Conservation (phyloP, 805 yeast species). For the Candida coquimbonensis region DNA sequence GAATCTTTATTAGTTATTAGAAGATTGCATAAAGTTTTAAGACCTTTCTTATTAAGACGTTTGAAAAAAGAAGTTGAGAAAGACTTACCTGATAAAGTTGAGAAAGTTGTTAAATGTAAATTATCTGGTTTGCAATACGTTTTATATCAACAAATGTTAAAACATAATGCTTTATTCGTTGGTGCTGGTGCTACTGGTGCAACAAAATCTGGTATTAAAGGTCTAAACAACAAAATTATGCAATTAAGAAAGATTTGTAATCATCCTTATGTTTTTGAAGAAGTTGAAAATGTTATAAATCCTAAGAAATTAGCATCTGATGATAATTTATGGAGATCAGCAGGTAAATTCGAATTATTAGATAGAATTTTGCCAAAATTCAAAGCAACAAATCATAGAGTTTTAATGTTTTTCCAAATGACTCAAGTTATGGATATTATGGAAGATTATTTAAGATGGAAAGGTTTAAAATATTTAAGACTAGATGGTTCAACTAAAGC, state of each 20-base stretch:
- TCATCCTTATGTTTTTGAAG: conserved; percentile 84
- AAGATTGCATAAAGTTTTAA: conserved; percentile 77
- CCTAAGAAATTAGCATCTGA: conserved; percentile 50
- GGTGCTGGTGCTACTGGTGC: conserved; percentile 53
- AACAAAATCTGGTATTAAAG: conserved; percentile 41
- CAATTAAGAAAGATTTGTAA: conserved; percentile 80
- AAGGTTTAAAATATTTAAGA: conserved; percentile 63
- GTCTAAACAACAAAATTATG: conserved; percentile 78
- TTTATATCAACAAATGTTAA: conserved; percentile 72
- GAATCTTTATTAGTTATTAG: conserved; percentile 74
- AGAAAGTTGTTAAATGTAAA: conserved; percentile 74
- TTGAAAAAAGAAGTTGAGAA: conserved; percentile 83
- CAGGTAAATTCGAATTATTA: conserved; percentile 76
- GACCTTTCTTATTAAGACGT: conserved; percentile 81
- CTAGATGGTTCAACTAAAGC: conserved; percentile 81
- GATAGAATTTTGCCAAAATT: conserved; percentile 73
- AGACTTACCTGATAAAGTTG: conserved; percentile 79
- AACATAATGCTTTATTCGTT: conserved; percentile 59
- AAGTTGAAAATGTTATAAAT: conserved; percentile 64
- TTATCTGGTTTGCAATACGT: conserved; percentile 64
- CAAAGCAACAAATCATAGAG: conserved; percentile 68
- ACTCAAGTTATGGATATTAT: conserved; percentile 85
- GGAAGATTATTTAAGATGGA: conserved; percentile 72
- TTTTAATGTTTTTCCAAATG: conserved; percentile 81
- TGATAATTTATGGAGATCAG: conserved; percentile 64